Percentiles rank a stretch among this genome's conserved stretches.
Evolutionary conservation across 441 rosid genomes (phyloP).

Genomic region (Eutrema salsugineum): DNA sequence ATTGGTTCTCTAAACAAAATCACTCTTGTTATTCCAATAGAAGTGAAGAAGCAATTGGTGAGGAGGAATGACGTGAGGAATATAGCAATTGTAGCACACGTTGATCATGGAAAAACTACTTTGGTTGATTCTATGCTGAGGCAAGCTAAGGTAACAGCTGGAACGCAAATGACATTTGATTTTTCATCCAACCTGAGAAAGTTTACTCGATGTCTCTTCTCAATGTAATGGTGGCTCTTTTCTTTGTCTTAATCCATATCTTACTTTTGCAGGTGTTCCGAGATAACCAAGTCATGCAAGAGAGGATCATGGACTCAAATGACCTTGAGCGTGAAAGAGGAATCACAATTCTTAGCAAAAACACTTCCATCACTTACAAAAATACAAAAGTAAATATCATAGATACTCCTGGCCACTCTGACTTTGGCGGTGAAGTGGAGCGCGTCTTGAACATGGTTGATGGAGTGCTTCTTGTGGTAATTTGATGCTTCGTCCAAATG

Average conservation of each 20-base stretch:
- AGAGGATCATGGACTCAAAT: slow-evolving; percentile 97
- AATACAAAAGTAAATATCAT: slow-evolving; percentile 86
- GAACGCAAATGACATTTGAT: neutral
- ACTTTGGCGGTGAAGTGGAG: slow-evolving; percentile 99
- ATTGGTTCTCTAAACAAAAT: slow-evolving; percentile 6
- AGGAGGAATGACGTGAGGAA: slow-evolving; percentile 86
- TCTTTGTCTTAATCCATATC: neutral
- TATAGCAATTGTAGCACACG: slow-evolving; percentile 96
- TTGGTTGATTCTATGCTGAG: slow-evolving; percentile 92
- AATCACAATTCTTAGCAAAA: slow-evolving; percentile 94
- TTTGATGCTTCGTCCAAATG: slow-evolving; percentile 6
- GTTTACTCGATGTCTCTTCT: neutral
- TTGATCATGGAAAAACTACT: slow-evolving; percentile 98
- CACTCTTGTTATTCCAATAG: slow-evolving; percentile 30
- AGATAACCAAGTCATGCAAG: slow-evolving; percentile 84
- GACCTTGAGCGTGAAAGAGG: slow-evolving; percentile 98
- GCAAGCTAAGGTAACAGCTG: slow-evolving; percentile 77
- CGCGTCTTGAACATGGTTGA: slow-evolving; percentile 99
- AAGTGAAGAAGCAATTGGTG: slow-evolving; percentile 64
- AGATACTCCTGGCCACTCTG: slow-evolving; percentile 99
- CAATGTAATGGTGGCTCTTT: neutral
- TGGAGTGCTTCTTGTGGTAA: slow-evolving; percentile 98
- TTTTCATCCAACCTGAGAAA: neutral
- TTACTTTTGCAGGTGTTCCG: slow-evolving; percentile 70
- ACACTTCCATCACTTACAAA: slow-evolving; percentile 87